Evolutionary conservation across 805 yeast genomes (phyloP), one percentile per base, ranked within the genome.

Genomic region (Cyberlindnera galapagoensis): DNA sequence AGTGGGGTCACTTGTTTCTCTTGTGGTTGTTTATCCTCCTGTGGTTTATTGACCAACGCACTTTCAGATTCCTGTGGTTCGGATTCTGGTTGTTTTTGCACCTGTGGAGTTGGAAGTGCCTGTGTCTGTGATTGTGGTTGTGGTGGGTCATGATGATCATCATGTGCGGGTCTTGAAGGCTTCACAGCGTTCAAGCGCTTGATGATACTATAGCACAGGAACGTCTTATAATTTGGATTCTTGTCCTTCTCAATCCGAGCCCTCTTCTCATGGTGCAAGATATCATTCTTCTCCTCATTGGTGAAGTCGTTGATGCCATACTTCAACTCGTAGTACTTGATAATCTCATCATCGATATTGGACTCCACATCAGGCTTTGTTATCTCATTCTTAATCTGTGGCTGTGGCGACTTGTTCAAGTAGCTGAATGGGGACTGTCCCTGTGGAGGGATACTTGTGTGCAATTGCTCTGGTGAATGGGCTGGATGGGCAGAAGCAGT

Each of bases 211-310:
- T 51, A 51, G 26, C 56, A 51, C 14, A 51, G 21, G 22, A 39
- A 50, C 3, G 55, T 51, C 37, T 47, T 50, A 27, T 51, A 51
- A 21, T 40, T 44, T 15, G 55, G 50, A 31, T 51, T 45, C 25
- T 35, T 47, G 10, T 35, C 34, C 27, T 48, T 44, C 36, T 51
- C 56, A 19, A 50, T 39, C 18, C 50, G 34, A 2, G 54, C 52
- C 21, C 56, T 39, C 18, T 44, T 44, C 23, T 51, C 56, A 30
- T 51, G 56, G 25, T 50, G 53, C 13, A 51, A 30, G 10, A 51
- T 51, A 27, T 51, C 56, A 26, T 48, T 52, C 25, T 48, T 50
- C 35, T 51, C 56, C 26, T 51, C 56, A 18, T 42, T 38, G 9
- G 54, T 47, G 24, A 51, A 49, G 36, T 51, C 54, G 18, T 36